A percentile compares a stretch with the other conserved stretches of the same genome.
These are phyloP conservation scores for Aplosporella prunicola DNA, from an alignment of 2,329 filamentous ascomycete genomes.

Conservation along the genomic window DNA sequence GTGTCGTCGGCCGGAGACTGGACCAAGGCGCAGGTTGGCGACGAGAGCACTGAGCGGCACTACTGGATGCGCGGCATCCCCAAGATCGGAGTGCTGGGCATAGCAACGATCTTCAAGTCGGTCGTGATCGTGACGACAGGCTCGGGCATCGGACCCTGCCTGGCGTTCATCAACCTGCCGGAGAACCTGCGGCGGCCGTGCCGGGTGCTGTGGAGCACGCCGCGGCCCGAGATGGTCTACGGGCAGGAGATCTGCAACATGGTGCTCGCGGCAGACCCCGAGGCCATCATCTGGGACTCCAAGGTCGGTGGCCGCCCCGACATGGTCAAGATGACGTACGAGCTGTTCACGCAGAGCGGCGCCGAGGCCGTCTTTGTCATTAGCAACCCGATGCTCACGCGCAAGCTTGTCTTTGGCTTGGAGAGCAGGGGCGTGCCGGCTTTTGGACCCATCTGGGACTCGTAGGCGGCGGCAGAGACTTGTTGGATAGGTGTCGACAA, in stretches of 20 bases:
- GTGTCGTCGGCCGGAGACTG: conserved; percentile 28
- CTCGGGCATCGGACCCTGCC: conserved; percentile 29
- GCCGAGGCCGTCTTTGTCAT: conserved; percentile 66
- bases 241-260: conserved; percentile 47
- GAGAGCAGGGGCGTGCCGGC: conserved; percentile 57
- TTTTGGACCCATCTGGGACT: conserved; percentile 68
- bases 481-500: too few species aligned
- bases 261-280: conserved; percentile 49
- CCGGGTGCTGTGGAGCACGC: conserved; percentile 61
- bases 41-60: conserved; percentile 19
- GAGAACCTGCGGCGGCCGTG: conserved; percentile 24
- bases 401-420: conserved; percentile 58
- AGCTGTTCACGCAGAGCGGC: conserved; percentile 36
- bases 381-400: conserved; percentile 58
- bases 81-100: conserved; percentile 23
- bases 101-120: conserved; percentile 22
- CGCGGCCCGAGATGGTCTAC: conserved; percentile 53
- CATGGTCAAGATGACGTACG: conserved; percentile 47
- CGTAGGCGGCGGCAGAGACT: conserved; percentile 36
- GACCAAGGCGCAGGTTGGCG: conserved; percentile 15
- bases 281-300: conserved; percentile 61
- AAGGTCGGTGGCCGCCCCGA: conserved; percentile 50
- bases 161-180: conserved; percentile 45
- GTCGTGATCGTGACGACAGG: conserved; percentile 27
- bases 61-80: conserved; percentile 24